Percentiles rank a stretch among this genome's conserved stretches.
These are phyloP conservation scores for Saksenaea oblongispora DNA, from an alignment of 371 early-diverging fungal genomes.

Conservation along the genomic window DNA sequence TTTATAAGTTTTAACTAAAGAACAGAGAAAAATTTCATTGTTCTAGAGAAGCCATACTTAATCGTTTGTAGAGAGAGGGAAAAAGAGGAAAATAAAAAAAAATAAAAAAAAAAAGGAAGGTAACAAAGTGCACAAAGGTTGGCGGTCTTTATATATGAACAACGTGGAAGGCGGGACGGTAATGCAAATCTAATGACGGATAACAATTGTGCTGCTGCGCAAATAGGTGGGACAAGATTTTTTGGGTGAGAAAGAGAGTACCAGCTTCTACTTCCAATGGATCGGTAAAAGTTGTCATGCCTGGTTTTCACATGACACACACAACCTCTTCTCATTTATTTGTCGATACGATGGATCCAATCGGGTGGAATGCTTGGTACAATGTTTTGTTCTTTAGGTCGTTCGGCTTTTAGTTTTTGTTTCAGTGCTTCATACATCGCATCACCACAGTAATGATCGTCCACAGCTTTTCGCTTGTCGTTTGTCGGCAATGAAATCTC, in stretches of 20 bases:
- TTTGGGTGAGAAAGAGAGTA: background rate
- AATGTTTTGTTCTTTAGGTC: background rate
- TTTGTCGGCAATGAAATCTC: background rate
- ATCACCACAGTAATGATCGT: slow-evolving; percentile 2
- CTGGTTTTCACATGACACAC: background rate
- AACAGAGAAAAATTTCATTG: background rate
- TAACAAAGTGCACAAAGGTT: background rate
- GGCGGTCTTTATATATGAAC: slow-evolving; percentile 7
- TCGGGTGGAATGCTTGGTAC: slow-evolving; percentile 3
- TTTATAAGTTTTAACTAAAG: background rate
- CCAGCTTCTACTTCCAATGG: background rate
- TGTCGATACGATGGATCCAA: slow-evolving; percentile 3
- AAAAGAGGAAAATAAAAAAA: background rate
- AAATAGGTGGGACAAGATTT: background rate
- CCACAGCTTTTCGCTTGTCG: background rate
- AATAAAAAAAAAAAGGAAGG: slow-evolving; percentile 5
- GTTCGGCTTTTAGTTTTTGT: slow-evolving; percentile 4
- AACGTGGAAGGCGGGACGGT: slow-evolving; percentile 9
- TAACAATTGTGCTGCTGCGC: background rate
- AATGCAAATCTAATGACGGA: slow-evolving; percentile 4
- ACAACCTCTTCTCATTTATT: background rate
- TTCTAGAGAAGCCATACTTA: background rate
- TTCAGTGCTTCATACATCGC: slow-evolving; percentile 1
- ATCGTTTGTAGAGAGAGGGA: background rate
- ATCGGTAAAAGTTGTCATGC: slow-evolving; percentile 2